Base-by-base conservation (phyloP, 2,329 filamentous ascomycete species). In the Apiospora kogelbergensis region DNA sequence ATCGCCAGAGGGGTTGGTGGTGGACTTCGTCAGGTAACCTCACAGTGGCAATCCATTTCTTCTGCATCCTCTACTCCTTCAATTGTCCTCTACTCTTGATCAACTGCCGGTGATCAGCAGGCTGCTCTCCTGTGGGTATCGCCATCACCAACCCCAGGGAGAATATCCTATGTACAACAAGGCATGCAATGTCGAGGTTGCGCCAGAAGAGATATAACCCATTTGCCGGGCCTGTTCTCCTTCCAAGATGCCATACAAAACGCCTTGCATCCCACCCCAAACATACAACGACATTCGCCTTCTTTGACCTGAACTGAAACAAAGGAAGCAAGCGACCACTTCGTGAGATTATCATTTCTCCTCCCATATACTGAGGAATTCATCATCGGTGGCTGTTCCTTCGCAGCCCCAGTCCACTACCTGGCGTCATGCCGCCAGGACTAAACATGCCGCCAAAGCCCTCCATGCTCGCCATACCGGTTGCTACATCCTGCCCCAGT, bases 391-490 rank as follows among this genome's bases (percentile, higher is more conserved):
- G 65, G 65, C 65, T 53, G 65, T 46, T 46, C 15, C 65, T 53
- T 48, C 65, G 42, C 44, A 66, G 26, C 30, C 65, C 42, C 20
- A 48, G 42, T 6, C 42, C 44, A 69, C 42, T 77, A 77, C 65
- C 45, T 15, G 80, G 80, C 65, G 79, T 80, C 74, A 84, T 80
- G 48, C 77, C 78, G 26, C 77, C 77, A 24, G 80, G 75, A 66
- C 80, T 80, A 66, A 88, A 87, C 75, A 88, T 83, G 37, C 76
- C 80, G 33, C 81, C 81, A 72, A 88, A 88, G 11, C 80, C 79
- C 70, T 88, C 87, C 33, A 85, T 78, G 44, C 81, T 81, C 30
- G 78, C 77, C 71, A 85, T 75, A 9, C 78, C 80, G 37, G 83
- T 75, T 24, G 78, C 79, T 67, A 84, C 72, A 45, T 87, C 86